phyloP scores from a whole-genome alignment of 2,329 filamentous ascomycete species.

The Fusarium penzigii region DNA sequence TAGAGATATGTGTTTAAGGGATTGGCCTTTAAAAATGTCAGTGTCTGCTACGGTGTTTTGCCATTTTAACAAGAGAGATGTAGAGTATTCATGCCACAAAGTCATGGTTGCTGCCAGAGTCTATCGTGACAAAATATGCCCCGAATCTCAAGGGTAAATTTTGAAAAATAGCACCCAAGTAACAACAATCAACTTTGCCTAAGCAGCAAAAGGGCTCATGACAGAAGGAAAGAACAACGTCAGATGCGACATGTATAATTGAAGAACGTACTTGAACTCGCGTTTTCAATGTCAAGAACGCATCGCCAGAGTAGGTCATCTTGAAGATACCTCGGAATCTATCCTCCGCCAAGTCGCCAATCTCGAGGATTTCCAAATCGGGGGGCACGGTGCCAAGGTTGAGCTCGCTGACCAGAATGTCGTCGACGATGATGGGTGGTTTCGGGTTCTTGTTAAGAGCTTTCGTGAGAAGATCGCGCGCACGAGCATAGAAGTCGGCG shows the following conservation, averaged over 20 bases:
- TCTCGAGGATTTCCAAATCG: conserved; percentile 94
- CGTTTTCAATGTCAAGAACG: conserved; percentile 92
- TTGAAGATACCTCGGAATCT: conserved; percentile 98
- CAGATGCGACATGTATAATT: conserved; percentile 9
- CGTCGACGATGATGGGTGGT: conserved; percentile 98
- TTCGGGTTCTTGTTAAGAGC: conserved; percentile 98
- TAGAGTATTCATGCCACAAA: too few relatives aligned
- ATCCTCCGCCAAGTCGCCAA: conserved; percentile 96
- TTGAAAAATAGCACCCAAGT: too few relatives aligned
- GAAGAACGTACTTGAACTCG: conserved; percentile 75
- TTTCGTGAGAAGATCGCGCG: conserved; percentile 89
- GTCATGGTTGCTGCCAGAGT: too few relatives aligned
- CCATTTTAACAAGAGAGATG: too few relatives aligned
- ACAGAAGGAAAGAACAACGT: background rate
- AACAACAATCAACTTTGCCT: conserved; percentile 13
- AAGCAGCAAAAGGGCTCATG: conserved; percentile 10
- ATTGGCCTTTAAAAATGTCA: conserved; percentile 69
- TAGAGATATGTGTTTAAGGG: conserved; percentile 94
- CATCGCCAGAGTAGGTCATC: conserved; percentile 96
- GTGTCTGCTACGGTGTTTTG: too few relatives aligned
- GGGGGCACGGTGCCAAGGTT: conserved; percentile 94
- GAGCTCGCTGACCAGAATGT: conserved; percentile 96
- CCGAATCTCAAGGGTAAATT: too few relatives aligned
- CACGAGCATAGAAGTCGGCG: conserved; percentile 84
- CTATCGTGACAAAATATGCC: too few relatives aligned